Evolutionary conservation across 139 green algal genomes (phyloP).

Genomic region (Chlamydomonas sp.): DNA sequence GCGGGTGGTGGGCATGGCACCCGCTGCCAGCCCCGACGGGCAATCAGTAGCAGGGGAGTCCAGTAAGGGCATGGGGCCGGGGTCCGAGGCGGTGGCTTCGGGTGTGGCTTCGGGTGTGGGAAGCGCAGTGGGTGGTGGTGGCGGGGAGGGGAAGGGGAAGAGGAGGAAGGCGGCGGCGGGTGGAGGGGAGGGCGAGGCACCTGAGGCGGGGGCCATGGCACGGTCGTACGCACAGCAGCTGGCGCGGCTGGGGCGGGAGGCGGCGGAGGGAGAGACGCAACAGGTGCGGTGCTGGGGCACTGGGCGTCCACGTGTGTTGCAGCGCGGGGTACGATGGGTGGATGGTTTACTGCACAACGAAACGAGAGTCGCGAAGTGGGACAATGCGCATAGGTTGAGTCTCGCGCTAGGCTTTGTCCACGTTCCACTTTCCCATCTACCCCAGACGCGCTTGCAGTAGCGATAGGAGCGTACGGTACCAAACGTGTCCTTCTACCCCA

Average conservation of each 20-base stretch:
- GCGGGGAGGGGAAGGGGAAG: too few relatives aligned
- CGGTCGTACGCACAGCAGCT: conserved; percentile 20
- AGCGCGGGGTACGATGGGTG: too few relatives aligned
- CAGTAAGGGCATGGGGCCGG: background rate
- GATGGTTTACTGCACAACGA: too few relatives aligned
- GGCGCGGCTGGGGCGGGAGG: conserved; percentile 20
- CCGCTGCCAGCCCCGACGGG: background rate
- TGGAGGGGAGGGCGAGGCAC: background rate
- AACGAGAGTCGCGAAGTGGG: too few relatives aligned
- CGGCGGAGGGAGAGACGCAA: conserved; percentile 1
- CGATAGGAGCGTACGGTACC: too few relatives aligned
- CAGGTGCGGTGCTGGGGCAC: background rate
- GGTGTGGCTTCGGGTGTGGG: too few relatives aligned
- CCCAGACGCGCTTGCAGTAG: too few relatives aligned
- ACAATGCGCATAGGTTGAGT: too few relatives aligned
- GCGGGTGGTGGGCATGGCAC: background rate
- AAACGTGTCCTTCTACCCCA: background rate
- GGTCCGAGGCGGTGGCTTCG: background rate
- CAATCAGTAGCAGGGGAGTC: background rate
- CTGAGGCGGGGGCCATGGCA: conserved; percentile 16
- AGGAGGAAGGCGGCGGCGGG: background rate
- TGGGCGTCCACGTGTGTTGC: too few relatives aligned
- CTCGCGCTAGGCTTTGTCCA: too few relatives aligned
- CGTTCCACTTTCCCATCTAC: too few relatives aligned
- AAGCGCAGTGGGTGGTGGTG: too few relatives aligned